Base-by-base conservation (phyloP, 768 basidiomycete genomes). In the Tricholoma sp. region DNA sequence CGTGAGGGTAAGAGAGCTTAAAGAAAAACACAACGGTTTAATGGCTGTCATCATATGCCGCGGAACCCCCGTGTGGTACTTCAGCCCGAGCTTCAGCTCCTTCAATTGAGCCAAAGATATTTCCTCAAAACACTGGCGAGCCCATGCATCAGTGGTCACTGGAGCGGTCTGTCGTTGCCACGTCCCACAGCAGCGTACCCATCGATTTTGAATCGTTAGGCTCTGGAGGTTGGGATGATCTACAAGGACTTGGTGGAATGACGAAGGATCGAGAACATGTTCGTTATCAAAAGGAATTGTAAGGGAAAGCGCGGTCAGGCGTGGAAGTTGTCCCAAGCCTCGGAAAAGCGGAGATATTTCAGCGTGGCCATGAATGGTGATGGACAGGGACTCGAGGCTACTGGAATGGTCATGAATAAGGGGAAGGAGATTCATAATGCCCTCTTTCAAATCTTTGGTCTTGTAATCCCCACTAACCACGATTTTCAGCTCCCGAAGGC, bases 231-330 rank as follows among this genome's bases (percentile, higher is more conserved):
- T 31, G 3, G 63, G 60, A 39, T 67, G 65, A 13, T 60, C 54
- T 2, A 24, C 12, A 3, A 70, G 60, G 20, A 68, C 51, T 32
- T 53, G 58, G 13, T 58, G 32, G 13, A 66, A 57, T 8, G 61
- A 61, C 2, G 53, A 52, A 9, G 56, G 65, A 48, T 67, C 63
- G 10, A 37, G 39, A 4, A 68, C 53, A 50, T 68, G 68, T 37
- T 59, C 34, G 4, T 41, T 28, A 34, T 66, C 65, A n/a, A 69
- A 62, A 6, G 66, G 66, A 57, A 66, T 68, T 31, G 51, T 39
- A 8, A 67, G 29, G 15, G 57, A 56, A 15, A 66, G 50, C 28
- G 57, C 56, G 8, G 50, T 55, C 2, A 68, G 59, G n/a, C 39
- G 49, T 6, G 59, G 65, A 36, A 66, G 65, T 1, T 52, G 9